Base-by-base conservation (phyloP, 1,284 basidiomycete species). In the Veloporphyrellus conicus region DNA sequence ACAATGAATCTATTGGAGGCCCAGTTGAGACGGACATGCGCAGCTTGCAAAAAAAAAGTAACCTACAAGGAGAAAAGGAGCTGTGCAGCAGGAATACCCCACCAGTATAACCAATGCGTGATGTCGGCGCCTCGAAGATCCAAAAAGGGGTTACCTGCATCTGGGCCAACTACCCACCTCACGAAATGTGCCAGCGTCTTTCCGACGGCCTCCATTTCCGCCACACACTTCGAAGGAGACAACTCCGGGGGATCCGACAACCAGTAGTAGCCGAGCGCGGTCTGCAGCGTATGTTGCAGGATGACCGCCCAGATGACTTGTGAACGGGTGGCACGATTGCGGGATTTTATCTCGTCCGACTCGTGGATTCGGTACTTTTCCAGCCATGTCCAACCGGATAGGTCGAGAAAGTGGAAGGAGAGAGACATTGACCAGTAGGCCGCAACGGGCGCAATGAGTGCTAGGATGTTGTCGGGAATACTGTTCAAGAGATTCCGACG, bases 301-400 rank as follows among this genome's bases (percentile, higher is more conserved):
- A 93, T 44, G 44, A 98, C 93, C 4, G 88, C 89, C 59, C 73
- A 68, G 40, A 95, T 61, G 45, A 98, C 93, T 52, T 90, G 68
- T 2, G 61, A 52, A 10, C 81, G 78, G 0, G 85, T 81, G 10
- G 84, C 93, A 15, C 82, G 78, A 65, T 99, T 99, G 48, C 82
- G 76, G 3, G 79, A 67, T 53, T 78, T 77, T 53, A 93, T 81
- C 65, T 98, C 94, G 12, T 74, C 76, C 0, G 88, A 87, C 46
- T 93, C 89, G 68, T 99, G 95, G 46, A 99, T 84, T 33, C 93
- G 79, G 67, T 90, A 88, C 50, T 78, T 80, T 57, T 96, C 86
- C 35, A 97, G 79, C 77, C 84, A 90, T 55, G 82, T 75, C 71
- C 87, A 82, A 44, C 79, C 74, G 19, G 81, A 81, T 18, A 73